Evolutionary conservation across 1,284 basidiomycete species (phyloP), one percentile per base, ranked within the genome.

Genomic region (Wolfiporia cocos): DNA sequence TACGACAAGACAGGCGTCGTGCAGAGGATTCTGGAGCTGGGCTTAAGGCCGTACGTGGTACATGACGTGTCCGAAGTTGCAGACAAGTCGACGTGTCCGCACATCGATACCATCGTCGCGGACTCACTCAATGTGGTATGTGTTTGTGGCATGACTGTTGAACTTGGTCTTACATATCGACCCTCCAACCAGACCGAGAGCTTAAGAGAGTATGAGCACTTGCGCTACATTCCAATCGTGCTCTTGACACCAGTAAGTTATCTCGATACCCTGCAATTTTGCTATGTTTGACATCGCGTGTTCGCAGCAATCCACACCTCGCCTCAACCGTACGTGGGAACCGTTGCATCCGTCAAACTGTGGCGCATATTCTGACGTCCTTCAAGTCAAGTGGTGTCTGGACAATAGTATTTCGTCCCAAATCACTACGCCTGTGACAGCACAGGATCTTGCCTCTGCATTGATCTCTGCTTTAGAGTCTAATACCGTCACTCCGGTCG

Each of bases 221-320:
- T 99, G 43, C 79, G 95, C 39, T 98, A 98, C 61, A 96, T 99
- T 49, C 96, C 96, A 1, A 89, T 97, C 51, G 93, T 98, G 14
- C 76, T 99, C n/a, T 76, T 99, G 31, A 85, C 90, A 6, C 88
- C 90, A 3, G 69, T 71, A 49, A 54, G 69, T 63, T 10, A 9
- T 39, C n/a, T n/a, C 28, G 12, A 41, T 31, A 20, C 5, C 14
- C 20, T 6, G 19, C 7, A 37, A n/a, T 17, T 15, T 12, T 14
- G 21, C 39, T 14, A 41, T 36, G 20, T 36, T 32, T 41, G 14
- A 28, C 14, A 28, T 28, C 26, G 26, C 14, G 9, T 28, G 7
- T 36, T 43, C 20, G 5, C 47, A 55, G 53, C 52, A 63, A 49
- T 75, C 75, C 14, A 74, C 84, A 62, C 81, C 83, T 4, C 75